phyloP scores from a whole-genome alignment of 371 early-diverging fungal genomes.

The Zancudomyces culisetae region DNA sequence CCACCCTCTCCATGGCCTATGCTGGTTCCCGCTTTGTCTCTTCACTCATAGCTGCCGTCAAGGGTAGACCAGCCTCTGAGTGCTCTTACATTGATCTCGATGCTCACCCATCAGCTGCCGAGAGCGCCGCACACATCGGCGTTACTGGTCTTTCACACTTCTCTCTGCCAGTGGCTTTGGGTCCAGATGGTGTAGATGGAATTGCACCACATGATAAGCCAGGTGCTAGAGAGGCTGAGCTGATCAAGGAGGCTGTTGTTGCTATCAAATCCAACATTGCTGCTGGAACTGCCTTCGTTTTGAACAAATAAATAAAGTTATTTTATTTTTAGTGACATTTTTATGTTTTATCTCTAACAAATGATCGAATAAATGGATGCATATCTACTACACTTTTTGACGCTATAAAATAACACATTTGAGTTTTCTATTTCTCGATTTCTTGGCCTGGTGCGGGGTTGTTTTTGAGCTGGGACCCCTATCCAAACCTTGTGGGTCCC shows the following conservation, averaged over 20 bases:
- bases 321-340: conserved; percentile 2
- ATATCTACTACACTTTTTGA: no score
- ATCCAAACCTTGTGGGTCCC: no score
- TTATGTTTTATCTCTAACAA: neutral
- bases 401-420: neutral
- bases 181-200: conserved; percentile 71
- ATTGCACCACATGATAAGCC: conserved; percentile 50
- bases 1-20: conserved; percentile 94
- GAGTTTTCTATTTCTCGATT: neutral
- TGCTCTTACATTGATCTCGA: conserved; percentile 69
- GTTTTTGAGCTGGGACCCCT: no score
- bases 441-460: neutral
- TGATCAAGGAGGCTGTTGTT: conserved; percentile 11
- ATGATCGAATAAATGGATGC: no score
- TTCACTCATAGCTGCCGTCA: conserved; percentile 75
- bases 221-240: conserved; percentile 49
- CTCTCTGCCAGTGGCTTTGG: conserved; percentile 84
- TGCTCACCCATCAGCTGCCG: conserved; percentile 23
- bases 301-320: neutral
- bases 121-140: conserved; percentile 11
- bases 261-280: conserved; percentile 14
- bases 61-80: conserved; percentile 37
- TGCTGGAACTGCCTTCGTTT: conserved; percentile 15
- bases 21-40: conserved; percentile 87
- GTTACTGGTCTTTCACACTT: conserved; percentile 41